These are phyloP conservation scores for Cutaneotrichosporon sp. DNA, from an alignment of 1,284 basidiomycete genomes.

Conservation along the genomic window DNA sequence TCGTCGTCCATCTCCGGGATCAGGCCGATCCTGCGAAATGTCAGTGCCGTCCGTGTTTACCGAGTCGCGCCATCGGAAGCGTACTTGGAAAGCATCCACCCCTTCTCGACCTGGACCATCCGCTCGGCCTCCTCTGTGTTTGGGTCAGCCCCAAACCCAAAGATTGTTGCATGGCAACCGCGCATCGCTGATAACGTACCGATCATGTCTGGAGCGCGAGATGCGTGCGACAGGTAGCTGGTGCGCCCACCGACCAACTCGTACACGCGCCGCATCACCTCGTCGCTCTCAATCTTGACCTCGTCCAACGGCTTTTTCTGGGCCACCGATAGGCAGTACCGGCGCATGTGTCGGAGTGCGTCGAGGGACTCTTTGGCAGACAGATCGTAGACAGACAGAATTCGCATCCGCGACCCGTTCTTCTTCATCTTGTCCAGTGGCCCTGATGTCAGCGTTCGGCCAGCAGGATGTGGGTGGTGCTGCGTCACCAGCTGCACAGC, in stretches of 20 bases:
- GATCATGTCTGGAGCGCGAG: slow-evolving; percentile 59
- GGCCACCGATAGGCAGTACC: slow-evolving; percentile 27
- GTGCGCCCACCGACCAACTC: slow-evolving; percentile 68
- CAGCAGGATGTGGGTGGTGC: too few species aligned
- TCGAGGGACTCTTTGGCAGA: slow-evolving; percentile 57
- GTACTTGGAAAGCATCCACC: slow-evolving; percentile 61
- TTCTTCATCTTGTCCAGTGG: slow-evolving; percentile 51
- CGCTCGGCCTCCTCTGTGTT: slow-evolving; percentile 55
- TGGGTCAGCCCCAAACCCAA: not conserved
- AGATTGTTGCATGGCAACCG: not conserved
- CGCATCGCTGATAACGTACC: slow-evolving; percentile 21
- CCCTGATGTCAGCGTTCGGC: slow-evolving; percentile 47
- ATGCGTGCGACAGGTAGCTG: slow-evolving; percentile 64
- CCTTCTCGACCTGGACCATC: slow-evolving; percentile 65
- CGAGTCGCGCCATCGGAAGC: slow-evolving; percentile 13
- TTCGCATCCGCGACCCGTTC: slow-evolving; percentile 66
- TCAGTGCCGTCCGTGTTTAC: not conserved
- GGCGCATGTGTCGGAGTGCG: slow-evolving; percentile 57
- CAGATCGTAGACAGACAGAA: slow-evolving; percentile 69
- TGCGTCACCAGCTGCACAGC: too few species aligned
- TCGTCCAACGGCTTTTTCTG: slow-evolving; percentile 14
- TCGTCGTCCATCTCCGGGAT: slow-evolving; percentile 75
- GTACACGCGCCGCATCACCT: slow-evolving; percentile 55
- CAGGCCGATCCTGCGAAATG: slow-evolving; percentile 52
- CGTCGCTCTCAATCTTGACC: slow-evolving; percentile 34